Conservation (phyloP, 768 basidiomycete species). For the Strobilomyces confusus region DNA sequence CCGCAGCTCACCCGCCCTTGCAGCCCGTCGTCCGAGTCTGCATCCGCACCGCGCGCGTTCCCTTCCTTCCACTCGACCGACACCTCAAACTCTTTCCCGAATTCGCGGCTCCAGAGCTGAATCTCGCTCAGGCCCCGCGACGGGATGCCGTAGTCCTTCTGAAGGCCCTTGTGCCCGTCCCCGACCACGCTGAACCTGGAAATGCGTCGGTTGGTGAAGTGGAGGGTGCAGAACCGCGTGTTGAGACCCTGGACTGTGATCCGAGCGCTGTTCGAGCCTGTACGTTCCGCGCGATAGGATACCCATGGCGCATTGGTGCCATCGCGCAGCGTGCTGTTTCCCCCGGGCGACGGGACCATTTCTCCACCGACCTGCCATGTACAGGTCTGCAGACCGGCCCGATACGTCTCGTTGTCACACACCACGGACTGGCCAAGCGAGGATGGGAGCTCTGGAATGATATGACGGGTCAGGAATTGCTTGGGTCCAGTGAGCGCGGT, state of each 20-base stretch:
- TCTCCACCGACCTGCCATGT: slow-evolving; percentile 40
- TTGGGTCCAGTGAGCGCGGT: slow-evolving; percentile 45
- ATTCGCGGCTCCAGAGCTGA: slow-evolving; percentile 58
- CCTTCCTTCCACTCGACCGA: slow-evolving; percentile 45
- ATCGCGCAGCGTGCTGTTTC: slow-evolving; percentile 1
- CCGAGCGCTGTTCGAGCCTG: slow-evolving; percentile 41
- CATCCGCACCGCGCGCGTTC: slow-evolving; percentile 9
- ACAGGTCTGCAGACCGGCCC: slow-evolving; percentile 44
- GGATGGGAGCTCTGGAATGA: slow-evolving; percentile 54
- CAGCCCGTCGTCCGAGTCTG: slow-evolving; percentile 14
- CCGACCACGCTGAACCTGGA: slow-evolving; percentile 39
- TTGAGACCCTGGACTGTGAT: slow-evolving; percentile 53
- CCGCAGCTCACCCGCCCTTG: slow-evolving; percentile 54
- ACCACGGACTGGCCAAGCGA: slow-evolving; percentile 33
- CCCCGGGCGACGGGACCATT: slow-evolving; percentile 38
- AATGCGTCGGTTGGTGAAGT: slow-evolving; percentile 49
- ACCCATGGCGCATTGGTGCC: slow-evolving; percentile 38
- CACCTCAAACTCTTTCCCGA: slow-evolving; percentile 52
- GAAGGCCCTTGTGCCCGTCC: slow-evolving; percentile 34
- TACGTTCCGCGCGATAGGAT: slow-evolving; percentile 37
- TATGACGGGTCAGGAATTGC: slow-evolving; percentile 38
- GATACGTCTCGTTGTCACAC: slow-evolving; percentile 27
- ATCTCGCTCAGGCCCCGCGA: slow-evolving; percentile 37
- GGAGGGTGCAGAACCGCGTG: slow-evolving; percentile 60
- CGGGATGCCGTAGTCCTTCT: slow-evolving; percentile 39